Evolutionary conservation across 148 eudicot genomes (phyloP).

Genomic region (Fagopyrum esculentum): DNA sequence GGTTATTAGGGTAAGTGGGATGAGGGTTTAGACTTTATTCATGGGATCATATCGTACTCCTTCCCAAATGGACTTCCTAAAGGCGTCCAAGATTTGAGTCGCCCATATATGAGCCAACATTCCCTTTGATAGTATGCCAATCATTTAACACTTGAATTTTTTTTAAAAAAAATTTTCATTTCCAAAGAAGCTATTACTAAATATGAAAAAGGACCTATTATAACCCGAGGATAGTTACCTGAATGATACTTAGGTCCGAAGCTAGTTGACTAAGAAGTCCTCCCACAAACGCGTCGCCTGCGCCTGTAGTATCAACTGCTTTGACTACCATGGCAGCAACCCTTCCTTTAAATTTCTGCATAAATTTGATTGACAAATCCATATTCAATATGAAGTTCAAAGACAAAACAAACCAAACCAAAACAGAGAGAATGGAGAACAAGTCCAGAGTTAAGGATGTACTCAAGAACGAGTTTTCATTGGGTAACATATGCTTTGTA

Average conservation of each 20-base stretch:
- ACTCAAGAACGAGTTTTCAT: background rate
- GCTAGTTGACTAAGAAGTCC: slow-evolving; percentile 61
- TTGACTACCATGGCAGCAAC: slow-evolving; percentile 56
- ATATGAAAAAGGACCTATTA: background rate
- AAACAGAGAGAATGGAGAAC: background rate
- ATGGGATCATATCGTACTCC: background rate
- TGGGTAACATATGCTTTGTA: too few species aligned
- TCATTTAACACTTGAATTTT: background rate
- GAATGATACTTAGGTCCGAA: slow-evolving; percentile 38
- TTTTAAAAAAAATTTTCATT: background rate
- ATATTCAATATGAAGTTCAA: background rate
- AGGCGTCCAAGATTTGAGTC: background rate
- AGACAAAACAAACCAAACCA: too few species aligned
- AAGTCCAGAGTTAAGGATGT: background rate
- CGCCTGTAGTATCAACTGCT: slow-evolving; percentile 88
- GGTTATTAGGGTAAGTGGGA: too few species aligned
- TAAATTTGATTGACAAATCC: background rate
- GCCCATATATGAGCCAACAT: too few species aligned
- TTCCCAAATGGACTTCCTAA: background rate
- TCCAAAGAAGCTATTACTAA: background rate
- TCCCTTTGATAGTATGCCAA: background rate
- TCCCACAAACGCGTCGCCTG: slow-evolving; percentile 88
- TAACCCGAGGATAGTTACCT: slow-evolving; percentile 31
- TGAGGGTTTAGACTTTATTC: background rate
- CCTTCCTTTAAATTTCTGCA: slow-evolving; percentile 70